Evolutionary conservation across 176 grass and related monocot species (phyloP), one percentile per base, ranked within the genome.

Genomic region (Dactylis glomerata): DNA sequence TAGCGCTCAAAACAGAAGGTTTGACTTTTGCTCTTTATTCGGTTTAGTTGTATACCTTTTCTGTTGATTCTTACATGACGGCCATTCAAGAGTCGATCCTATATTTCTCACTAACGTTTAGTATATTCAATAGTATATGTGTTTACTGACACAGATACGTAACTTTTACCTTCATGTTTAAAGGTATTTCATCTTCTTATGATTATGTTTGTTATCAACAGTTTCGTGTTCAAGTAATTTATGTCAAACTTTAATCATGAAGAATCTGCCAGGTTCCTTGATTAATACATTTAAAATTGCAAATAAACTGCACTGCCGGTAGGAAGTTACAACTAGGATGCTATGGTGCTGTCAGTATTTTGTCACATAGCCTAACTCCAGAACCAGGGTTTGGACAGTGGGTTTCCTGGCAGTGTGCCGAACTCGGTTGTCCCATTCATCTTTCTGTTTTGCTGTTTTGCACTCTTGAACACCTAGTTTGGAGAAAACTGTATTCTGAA

Each of bases 1-100:
- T 86, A 55, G 88, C 92, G 10, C 93, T 98, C 15, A 92, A 96
- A 94, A 88, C 83, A 76, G 85, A 91, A 97, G 94, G 94, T 94
- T 73, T 84, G 78, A 6, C 41, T 61, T 66, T 30, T 17, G 15
- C 1, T 57, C 8, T 81, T 51, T 71, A 23, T 49, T 45, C 42
- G 47, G 27, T 34, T 22, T 23, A 50, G 78, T 50, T 80, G 58
- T 66, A 66, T 47, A 26, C 27, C 22, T 45, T 14, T 22, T 49
- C 10, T 15, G 28, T 80, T 34, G 11, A 80, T 65, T 49, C 38
- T 14, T 46, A 63, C 64, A 79, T 45, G 19, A 6, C 1, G 42
- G 4, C 78, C 59, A 80, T 49, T 66, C 52, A 59, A 78, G 76
- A 63, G 37, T 46, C 5, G 10, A 31, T 42, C 19, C 24, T 64